Conservation (phyloP, 371 early-diverging fungal species). For the Mucor piriformis region DNA sequence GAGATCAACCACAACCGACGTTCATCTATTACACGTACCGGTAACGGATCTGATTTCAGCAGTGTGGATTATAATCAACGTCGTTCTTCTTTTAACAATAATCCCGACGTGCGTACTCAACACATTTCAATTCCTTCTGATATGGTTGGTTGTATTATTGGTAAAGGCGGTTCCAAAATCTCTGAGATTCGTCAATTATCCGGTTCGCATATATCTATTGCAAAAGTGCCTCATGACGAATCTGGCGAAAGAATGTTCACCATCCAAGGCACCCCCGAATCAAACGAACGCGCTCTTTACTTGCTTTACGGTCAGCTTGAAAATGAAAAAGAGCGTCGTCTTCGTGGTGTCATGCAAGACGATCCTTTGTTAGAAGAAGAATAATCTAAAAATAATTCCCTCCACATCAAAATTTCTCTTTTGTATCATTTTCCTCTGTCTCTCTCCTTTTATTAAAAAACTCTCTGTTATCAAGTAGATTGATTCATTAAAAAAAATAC, state of each 20-base stretch:
- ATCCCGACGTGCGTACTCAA: constrained; percentile 66
- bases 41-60: constrained; percentile 50
- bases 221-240: constrained; percentile 77
- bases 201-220: constrained; percentile 86
- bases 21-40: constrained; percentile 62
- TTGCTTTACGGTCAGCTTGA: constrained; percentile 88
- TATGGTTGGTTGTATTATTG: constrained; percentile 95
- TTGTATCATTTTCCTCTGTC: constrained; percentile 4
- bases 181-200: constrained; percentile 87
- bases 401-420: too few species aligned
- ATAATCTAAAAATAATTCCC: neutral
- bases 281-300: constrained; percentile 87
- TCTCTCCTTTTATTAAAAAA: neutral
- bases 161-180: constrained; percentile 88
- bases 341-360: constrained; percentile 41
- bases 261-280: constrained; percentile 83
- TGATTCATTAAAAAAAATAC: too few species aligned
- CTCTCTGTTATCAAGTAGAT: neutral
- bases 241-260: constrained; percentile 87
- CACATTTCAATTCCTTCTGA: constrained; percentile 89
- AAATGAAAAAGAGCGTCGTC: constrained; percentile 80
- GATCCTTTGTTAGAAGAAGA: constrained; percentile 41
- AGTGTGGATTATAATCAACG: constrained; percentile 9
- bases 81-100: constrained; percentile 10
- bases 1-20: constrained; percentile 24